Evolutionary conservation across 2,329 filamentous ascomycete species (phyloP).

Genomic region (Ceratocystis papillata): DNA sequence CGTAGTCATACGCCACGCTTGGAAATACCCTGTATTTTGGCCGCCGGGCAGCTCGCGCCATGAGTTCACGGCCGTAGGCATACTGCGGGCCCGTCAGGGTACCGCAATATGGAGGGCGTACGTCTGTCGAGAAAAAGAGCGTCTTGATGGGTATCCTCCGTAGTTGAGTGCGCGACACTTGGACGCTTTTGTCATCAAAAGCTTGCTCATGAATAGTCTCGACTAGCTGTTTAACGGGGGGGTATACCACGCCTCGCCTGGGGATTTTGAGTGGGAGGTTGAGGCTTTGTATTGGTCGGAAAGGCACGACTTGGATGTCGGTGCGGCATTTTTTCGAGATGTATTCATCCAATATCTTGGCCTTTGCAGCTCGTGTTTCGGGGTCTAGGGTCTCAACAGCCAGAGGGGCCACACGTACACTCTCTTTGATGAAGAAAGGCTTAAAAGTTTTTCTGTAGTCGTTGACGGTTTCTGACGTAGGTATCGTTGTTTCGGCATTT

Average conservation of each 20-base stretch:
- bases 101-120: conserved; percentile 60
- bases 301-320: conserved; percentile 37
- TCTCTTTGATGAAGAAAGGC: conserved; percentile 66
- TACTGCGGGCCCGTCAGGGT: conserved; percentile 54
- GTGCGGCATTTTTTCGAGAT: conserved; percentile 33
- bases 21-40: conserved; percentile 45
- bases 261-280: conserved; percentile 34
- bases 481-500: conserved; percentile 29
- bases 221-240: conserved; percentile 52
- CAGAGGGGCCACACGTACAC: conserved; percentile 58
- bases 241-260: conserved; percentile 39
- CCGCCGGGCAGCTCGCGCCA: conserved; percentile 43
- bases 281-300: conserved; percentile 40
- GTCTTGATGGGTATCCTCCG: conserved; percentile 52
- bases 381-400: conserved; percentile 47
- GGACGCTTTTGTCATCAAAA: conserved; percentile 31
- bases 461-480: conserved; percentile 29
- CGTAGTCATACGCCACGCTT: conserved; percentile 66
- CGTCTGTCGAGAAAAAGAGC: conserved; percentile 52
- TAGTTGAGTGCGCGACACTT: conserved; percentile 35
- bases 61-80: conserved; percentile 37
- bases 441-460: conserved; percentile 64
- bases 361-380: conserved; percentile 44
- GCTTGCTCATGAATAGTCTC: conserved; percentile 34
- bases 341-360: conserved; percentile 42